Evolutionary conservation across 345 rosid genomes (phyloP).

Genomic region (Rhizophora mangle): DNA sequence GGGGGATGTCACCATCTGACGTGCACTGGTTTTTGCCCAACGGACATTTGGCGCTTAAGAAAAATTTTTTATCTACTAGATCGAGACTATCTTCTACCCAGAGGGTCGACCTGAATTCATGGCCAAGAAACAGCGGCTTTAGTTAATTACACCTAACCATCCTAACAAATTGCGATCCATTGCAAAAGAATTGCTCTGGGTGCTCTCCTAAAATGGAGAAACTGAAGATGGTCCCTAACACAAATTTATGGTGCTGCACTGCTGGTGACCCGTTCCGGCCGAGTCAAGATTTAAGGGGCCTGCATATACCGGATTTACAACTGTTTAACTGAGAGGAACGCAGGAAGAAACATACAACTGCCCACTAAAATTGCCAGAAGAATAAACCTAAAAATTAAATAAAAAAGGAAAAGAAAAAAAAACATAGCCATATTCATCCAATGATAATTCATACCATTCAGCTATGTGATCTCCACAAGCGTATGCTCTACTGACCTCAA

Average conservation of each 20-base stretch:
- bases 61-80: too few relatives aligned
- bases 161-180: neutral
- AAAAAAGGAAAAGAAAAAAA: neutral
- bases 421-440: constrained; percentile 14
- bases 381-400: neutral
- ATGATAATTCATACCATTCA: neutral
- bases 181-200: neutral
- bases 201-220: neutral
- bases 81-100: too few relatives aligned
- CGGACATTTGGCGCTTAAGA: too few relatives aligned
- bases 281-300: constrained; percentile 7
- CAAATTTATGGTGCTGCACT: constrained; percentile 8
- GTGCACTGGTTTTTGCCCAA: too few relatives aligned
- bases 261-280: constrained; percentile 5
- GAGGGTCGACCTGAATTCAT: neutral
- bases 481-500: neutral
- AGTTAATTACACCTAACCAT: neutral
- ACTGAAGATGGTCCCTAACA: constrained; percentile 2
- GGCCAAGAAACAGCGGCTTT: neutral
- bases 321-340: neutral
- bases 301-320: constrained; percentile 24
- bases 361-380: constrained; percentile 1
- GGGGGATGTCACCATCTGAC: too few relatives aligned
- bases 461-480: constrained; percentile 16
- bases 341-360: constrained; percentile 9